These are phyloP conservation scores for Colletotrichum sp. DNA, from an alignment of 2,329 filamentous ascomycete genomes.

Conservation along the genomic window DNA sequence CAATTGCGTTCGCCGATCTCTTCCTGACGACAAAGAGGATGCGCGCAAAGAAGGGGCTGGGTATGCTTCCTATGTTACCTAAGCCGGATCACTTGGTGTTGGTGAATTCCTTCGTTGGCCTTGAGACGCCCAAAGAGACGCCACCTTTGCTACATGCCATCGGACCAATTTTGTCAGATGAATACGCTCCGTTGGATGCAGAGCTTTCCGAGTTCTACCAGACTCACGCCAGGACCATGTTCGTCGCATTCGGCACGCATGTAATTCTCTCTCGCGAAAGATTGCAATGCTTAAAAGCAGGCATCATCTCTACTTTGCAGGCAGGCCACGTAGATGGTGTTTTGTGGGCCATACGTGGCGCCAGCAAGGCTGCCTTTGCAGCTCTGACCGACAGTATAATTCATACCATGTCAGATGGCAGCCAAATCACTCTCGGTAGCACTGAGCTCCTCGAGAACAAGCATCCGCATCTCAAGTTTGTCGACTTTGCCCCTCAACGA, in stretches of 20 bases:
- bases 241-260: constrained; percentile 46
- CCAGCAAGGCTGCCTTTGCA: not conserved
- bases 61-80: constrained; percentile 28
- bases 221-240: constrained; percentile 35
- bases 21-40: constrained; percentile 23
- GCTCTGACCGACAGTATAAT: not conserved
- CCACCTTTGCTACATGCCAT: constrained; percentile 42
- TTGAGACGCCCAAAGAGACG: constrained; percentile 46
- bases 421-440: not conserved
- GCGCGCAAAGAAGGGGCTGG: constrained; percentile 39
- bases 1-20: not conserved
- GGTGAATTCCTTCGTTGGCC: constrained; percentile 48
- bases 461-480: constrained; percentile 33
- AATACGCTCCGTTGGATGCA: constrained; percentile 35
- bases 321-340: not conserved
- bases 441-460: constrained; percentile 31
- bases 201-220: constrained; percentile 31
- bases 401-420: not conserved
- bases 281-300: constrained; percentile 31
- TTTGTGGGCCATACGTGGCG: not conserved
- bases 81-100: constrained; percentile 47
- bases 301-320: not conserved
- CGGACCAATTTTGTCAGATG: constrained; percentile 43
- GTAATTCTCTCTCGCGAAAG: constrained; percentile 34
- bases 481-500: constrained; percentile 43